Base-by-base conservation (phyloP, 495 filamentous ascomycete species). In the Evernia prunastri region DNA sequence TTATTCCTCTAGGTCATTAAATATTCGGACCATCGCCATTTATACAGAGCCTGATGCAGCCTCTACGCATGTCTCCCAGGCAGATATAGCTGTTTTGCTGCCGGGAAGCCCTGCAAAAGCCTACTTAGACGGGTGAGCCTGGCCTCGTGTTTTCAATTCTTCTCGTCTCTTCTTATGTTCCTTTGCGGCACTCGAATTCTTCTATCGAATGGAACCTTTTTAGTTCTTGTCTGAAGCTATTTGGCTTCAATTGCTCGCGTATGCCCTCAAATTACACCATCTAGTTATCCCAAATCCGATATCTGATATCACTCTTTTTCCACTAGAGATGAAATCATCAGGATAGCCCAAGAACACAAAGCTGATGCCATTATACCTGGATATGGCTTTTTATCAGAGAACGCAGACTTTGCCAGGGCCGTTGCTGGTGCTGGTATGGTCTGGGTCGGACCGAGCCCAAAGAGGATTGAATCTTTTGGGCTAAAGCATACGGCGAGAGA, bases 351-450 rank as follows among this genome's bases (percentile, higher is more conserved):
- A 43, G 65, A 65, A 18, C 63, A 74, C 31, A 58, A 74, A 25
- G 79, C 66, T 2, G 71, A 83, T 63, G 81, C 79, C 33, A 78
- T 84, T 45, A 82, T 82, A 57, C 82, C 82, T 7, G 82, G 82
- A 17, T 85, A 85, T 74, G 82, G 82, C 1, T 86, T 85, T 60
- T 69, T 87, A 29, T 81, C 77, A 5, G 84, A 87, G 56, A 86
- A 86, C 72, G 76, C 76, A 4, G 77, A 79, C 37, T 86, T 87
- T 67, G 84, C 84, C 0, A 63, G 72, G 56, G 64, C 72, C 1
- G 78, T 82, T 11, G 64, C 70, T 13, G 66, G 72, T 27, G 79
- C 80, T n/a, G 84, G 81, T 1, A 71, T 86, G 63, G 74, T 72
- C 1, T 86, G 82, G 67, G 77, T 80, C 15, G 84, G 84, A 0